These are phyloP conservation scores for Hyaloscypha hepaticicola DNA, from an alignment of 495 filamentous ascomycete species.

Conservation along the genomic window DNA sequence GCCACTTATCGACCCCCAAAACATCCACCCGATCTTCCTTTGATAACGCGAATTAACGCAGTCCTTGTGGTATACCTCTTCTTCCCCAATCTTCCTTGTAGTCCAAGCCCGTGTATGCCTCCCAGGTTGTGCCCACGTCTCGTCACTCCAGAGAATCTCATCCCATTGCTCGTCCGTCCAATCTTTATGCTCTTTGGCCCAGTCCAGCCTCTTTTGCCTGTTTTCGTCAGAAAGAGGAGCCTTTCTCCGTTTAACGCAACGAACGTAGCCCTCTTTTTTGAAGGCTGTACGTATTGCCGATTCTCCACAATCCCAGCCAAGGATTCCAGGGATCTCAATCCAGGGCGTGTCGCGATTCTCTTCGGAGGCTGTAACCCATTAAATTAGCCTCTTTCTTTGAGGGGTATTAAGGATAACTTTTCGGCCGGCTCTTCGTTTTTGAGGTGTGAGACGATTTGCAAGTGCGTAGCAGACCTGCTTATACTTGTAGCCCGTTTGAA, in stretches of 20 bases:
- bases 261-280: neutral
- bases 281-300: neutral
- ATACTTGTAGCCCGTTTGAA: conserved; percentile 27
- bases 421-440: too few species aligned
- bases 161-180: conserved; percentile 27
- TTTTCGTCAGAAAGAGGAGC: conserved; percentile 8
- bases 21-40: too few species aligned
- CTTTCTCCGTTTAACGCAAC: neutral
- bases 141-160: conserved; percentile 35
- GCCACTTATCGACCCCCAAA: too few species aligned
- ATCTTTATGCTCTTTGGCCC: conserved; percentile 27
- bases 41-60: too few species aligned
- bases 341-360: conserved; percentile 29
- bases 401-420: too few species aligned
- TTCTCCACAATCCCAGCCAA: conserved; percentile 21
- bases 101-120: too few species aligned
- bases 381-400: conserved; percentile 32
- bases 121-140: conserved; percentile 30
- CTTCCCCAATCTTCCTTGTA: too few species aligned
- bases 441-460: too few species aligned
- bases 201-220: conserved; percentile 38
- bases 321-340: conserved; percentile 28
- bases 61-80: too few species aligned
- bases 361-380: conserved; percentile 25
- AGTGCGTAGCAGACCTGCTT: too few species aligned